Percentiles rank a stretch among this genome's conserved stretches.
Conservation (phyloP, 2,329 filamentous ascomycete species). For the Fusarium sp. region DNA sequence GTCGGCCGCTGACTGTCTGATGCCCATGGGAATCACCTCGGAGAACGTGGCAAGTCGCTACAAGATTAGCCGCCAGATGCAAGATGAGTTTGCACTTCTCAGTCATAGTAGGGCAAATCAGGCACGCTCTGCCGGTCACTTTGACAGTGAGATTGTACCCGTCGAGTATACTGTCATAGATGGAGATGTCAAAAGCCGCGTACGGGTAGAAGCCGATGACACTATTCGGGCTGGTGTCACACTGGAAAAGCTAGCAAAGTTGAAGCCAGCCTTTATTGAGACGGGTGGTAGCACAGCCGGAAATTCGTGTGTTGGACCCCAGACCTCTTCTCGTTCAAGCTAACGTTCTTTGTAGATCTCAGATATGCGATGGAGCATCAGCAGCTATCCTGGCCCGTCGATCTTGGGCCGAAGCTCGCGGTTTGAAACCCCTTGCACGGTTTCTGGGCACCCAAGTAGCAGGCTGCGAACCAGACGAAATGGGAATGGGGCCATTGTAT, state of each 20-base stretch:
- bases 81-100: constrained; percentile 82
- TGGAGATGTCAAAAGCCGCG: constrained; percentile 49
- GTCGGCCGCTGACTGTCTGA: constrained; percentile 85
- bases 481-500: constrained; percentile 88
- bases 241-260: constrained; percentile 74
- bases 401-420: constrained; percentile 81
- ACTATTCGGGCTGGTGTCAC: constrained; percentile 62
- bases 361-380: constrained; percentile 89
- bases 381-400: constrained; percentile 66
- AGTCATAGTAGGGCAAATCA: constrained; percentile 78
- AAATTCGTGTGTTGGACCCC: constrained; percentile 63
- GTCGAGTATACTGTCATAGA: constrained; percentile 54
- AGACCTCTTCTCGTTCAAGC: background rate
- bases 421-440: constrained; percentile 73
- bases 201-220: constrained; percentile 70
- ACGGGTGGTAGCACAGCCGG: constrained; percentile 85
- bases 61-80: constrained; percentile 76
- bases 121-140: constrained; percentile 75
- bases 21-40: constrained; percentile 93
- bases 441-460: constrained; percentile 87
- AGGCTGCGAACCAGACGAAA: constrained; percentile 88
- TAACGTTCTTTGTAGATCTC: constrained; percentile 56
- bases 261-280: constrained; percentile 85
- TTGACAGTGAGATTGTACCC: constrained; percentile 82
- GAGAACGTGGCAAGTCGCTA: constrained; percentile 89